Evolutionary conservation across 2,329 filamentous ascomycete species (phyloP), one percentile per base, ranked within the genome.

Genomic region (Stylonectria norvegica): DNA sequence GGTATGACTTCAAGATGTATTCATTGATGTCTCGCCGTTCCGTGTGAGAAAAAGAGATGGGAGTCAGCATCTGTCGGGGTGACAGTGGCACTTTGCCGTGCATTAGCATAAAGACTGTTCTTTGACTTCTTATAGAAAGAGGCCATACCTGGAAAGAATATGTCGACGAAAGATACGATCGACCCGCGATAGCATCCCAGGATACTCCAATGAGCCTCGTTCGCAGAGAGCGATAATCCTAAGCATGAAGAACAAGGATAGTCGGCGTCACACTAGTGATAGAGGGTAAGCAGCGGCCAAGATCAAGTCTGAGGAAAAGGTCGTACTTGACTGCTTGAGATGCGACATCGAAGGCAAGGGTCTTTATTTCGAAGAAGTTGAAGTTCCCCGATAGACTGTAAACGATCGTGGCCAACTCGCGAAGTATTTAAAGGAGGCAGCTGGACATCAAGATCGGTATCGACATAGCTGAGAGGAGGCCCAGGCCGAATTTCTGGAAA

Each of bases 361-460:
- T 68, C 68, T 12, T 64, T 57, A 23, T 73, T 69, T 27, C 66
- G 69, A 14, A 73, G 63, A 7, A 79, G 64, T 28, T 67, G 68
- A 4, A 80, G 66, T 56, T 79, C 76, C 29, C 71, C 75, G 32
- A 80, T 79, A 14, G 76, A 79, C 52, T 79, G 69, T 2, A 80
- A 61, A 17, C 73, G 70, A 25, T 72, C 69, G 47, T 75, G 74
- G 4, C 72, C 73, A 20, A 73, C 67, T 30, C 74, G 68, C 38
- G 70, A 75, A 47, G 70, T 66, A 57, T 78, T 78, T 40, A 79
- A 52, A 4, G 76, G 76, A 6, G 76, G 76, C 3, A 80, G 62
- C 28, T 76, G 59, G 14, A 73, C 68, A 39, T 79, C 75, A 25
- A 67, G 62, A 33, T 76, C 72, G 2, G 69, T 62, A 37, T 76